phyloP scores from a whole-genome alignment of 2,329 filamentous ascomycete species.

The Diplodia sapinea region DNA sequence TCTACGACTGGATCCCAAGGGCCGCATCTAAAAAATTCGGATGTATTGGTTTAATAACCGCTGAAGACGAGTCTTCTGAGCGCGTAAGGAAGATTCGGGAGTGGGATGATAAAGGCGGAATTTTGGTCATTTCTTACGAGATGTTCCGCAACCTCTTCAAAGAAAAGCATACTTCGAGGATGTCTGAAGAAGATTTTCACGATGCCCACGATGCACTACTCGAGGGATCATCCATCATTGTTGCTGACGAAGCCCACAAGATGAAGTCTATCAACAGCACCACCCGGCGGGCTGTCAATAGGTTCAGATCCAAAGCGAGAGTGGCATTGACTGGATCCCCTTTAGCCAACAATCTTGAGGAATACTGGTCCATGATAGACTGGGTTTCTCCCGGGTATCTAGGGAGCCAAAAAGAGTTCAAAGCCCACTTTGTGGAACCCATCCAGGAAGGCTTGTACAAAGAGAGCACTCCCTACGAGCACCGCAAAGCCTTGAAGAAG shows the following conservation, averaged over 20 bases:
- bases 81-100: conserved; percentile 45
- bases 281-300: conserved; percentile 60
- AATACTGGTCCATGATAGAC: conserved; percentile 86
- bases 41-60: conserved; percentile 61
- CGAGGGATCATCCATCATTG: conserved; percentile 70
- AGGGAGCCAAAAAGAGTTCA: conserved; percentile 71
- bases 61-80: conserved; percentile 43
- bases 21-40: conserved; percentile 56
- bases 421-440: conserved; percentile 69
- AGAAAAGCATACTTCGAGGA: not conserved
- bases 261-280: conserved; percentile 70
- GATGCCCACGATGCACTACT: conserved; percentile 52
- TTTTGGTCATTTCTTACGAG: conserved; percentile 77
- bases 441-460: conserved; percentile 73
- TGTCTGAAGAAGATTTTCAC: conserved; percentile 37
- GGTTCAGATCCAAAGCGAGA: conserved; percentile 70
- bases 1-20: conserved; percentile 67
- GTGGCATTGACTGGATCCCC: conserved; percentile 89
- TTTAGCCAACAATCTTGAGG: conserved; percentile 79
- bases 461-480: conserved; percentile 65
- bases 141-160: conserved; percentile 63
- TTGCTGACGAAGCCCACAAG: conserved; percentile 84
- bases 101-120: conserved; percentile 71
- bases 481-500: conserved; percentile 67
- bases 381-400: conserved; percentile 85